Evolutionary conservation across 495 filamentous ascomycete species (phyloP).

Genomic region (Penicillium goetzii): DNA sequence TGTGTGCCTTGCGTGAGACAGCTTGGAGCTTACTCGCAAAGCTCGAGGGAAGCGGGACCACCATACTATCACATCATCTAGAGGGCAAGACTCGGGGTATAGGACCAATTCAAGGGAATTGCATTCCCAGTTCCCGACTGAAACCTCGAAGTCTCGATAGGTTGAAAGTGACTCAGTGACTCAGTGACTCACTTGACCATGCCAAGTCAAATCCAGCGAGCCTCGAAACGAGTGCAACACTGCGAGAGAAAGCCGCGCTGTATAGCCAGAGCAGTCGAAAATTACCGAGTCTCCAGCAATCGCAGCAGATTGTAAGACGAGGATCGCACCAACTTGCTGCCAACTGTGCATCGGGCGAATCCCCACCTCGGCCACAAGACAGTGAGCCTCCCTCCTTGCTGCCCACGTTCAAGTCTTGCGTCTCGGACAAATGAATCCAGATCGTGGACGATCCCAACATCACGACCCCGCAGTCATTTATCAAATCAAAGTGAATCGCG

Average conservation of each 20-base stretch:
- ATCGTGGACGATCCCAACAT: neutral
- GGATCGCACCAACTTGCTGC: slow-evolving; percentile 5
- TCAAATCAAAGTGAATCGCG: neutral
- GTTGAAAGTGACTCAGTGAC: neutral
- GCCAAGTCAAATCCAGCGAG: neutral
- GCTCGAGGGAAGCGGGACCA: neutral
- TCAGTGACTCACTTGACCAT: neutral
- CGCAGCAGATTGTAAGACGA: neutral
- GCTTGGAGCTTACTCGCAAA: slow-evolving; percentile 12
- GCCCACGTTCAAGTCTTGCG: slow-evolving; percentile 9
- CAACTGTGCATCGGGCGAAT: slow-evolving; percentile 10
- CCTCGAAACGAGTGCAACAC: neutral
- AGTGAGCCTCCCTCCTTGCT: slow-evolving; percentile 5
- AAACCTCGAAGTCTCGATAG: neutral
- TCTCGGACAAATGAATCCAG: slow-evolving; percentile 2
- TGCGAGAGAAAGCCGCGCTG: neutral
- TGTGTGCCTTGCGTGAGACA: slow-evolving; percentile 22
- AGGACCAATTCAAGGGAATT: neutral
- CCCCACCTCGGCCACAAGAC: neutral
- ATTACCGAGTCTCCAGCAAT: neutral
- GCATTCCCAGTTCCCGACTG: neutral
- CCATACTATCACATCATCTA: neutral
- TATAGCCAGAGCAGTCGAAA: neutral
- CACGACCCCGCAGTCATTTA: neutral
- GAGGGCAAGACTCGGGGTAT: neutral